Percentiles rank a stretch among this genome's conserved stretches.
These are phyloP conservation scores for Sclerotinia glacialis DNA, from an alignment of 2,329 filamentous ascomycete genomes.

Conservation along the genomic window DNA sequence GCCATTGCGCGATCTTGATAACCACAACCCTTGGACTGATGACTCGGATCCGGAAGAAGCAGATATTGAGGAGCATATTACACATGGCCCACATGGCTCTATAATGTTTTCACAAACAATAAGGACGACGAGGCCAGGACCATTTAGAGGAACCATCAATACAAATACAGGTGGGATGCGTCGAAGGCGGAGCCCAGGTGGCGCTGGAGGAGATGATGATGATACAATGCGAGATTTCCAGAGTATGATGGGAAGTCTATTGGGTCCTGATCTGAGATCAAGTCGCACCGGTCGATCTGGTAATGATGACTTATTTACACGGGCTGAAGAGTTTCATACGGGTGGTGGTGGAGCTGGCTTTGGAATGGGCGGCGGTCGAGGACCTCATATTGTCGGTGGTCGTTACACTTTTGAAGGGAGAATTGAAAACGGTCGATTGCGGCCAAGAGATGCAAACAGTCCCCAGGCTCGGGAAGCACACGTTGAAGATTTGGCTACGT, in stretches of 20 bases:
- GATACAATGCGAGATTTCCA: conserved; percentile 42
- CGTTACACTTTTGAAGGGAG: conserved; percentile 38
- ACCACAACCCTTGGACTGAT: conserved; percentile 39
- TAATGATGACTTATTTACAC: conserved; percentile 34
- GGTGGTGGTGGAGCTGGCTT: conserved; percentile 23
- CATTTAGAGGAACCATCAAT: not conserved
- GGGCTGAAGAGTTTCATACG: conserved; percentile 26
- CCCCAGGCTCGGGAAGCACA: conserved; percentile 48
- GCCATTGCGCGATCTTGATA: conserved; percentile 26
- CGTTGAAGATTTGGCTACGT: conserved; percentile 49
- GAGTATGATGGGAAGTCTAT: conserved; percentile 47
- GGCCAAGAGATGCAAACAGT: conserved; percentile 50
- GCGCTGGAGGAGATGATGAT: conserved; percentile 28
- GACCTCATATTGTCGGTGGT: conserved; percentile 31
- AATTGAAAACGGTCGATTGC: conserved; percentile 38
- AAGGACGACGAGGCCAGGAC: conserved; percentile 22
- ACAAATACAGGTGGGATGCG: not conserved
- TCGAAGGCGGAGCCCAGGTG: conserved; percentile 16
- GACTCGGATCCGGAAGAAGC: conserved; percentile 57
- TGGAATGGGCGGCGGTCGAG: conserved; percentile 22
- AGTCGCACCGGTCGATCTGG: conserved; percentile 37
- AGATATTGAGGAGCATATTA: conserved; percentile 52
- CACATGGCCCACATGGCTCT: conserved; percentile 36
- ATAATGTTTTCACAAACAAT: conserved; percentile 36
- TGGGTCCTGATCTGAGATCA: conserved; percentile 38